Evolutionary conservation across 371 early-diverging fungal species (phyloP), one percentile per base, ranked within the genome.

Genomic region (Capillidium heterosporum): DNA sequence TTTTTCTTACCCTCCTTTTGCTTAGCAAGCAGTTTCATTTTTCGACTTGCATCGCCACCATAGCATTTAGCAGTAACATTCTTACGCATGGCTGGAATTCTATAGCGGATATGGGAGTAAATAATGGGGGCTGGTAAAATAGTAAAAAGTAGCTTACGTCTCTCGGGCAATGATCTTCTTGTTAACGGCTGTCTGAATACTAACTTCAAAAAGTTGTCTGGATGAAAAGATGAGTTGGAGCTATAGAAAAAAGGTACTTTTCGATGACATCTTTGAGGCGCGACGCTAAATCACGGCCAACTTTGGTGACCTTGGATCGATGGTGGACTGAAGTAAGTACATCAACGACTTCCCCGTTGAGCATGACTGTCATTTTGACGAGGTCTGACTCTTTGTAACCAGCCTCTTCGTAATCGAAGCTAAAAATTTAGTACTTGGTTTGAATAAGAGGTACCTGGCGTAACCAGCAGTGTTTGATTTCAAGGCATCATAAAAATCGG

Each of bases 11-110:
- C 90, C 58, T 80, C 87, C 70, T 89, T 90, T 69, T 88, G 88
- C 57, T 84, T 85, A 52, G 89, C 83, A 52, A 93, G 61, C 26
- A 93, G 71, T 63, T 93, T 93, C 88, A 87, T 87, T 63, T 89
- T 90, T 19, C 93, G 72, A 0, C 90, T 85, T n/a, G 84, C 81
- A 71, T 93, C 93, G 24, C 91, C 91, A 43, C 93, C 93, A 65
- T 92, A 92, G 57, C 86, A 87, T 75, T 94, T 94, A 19, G 93
- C 91, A 11, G 89, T 90, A 24, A 94, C 95, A 63, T 94, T 87
- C 63, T 94, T 94, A n/a, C 91, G 71, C 59, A 86, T 59, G 0
- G 92, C 86, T 19, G 75, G 64, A 49, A 92, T 63, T 3, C 84
- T 82, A 63, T 17, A 46, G 35, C 10, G 5, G 31, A 24, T 29